A percentile compares a stretch with the other conserved stretches of the same genome.
These are phyloP conservation scores for Colletotrichum theobromicola DNA, from an alignment of 2,329 filamentous ascomycete genomes.

Conservation along the genomic window DNA sequence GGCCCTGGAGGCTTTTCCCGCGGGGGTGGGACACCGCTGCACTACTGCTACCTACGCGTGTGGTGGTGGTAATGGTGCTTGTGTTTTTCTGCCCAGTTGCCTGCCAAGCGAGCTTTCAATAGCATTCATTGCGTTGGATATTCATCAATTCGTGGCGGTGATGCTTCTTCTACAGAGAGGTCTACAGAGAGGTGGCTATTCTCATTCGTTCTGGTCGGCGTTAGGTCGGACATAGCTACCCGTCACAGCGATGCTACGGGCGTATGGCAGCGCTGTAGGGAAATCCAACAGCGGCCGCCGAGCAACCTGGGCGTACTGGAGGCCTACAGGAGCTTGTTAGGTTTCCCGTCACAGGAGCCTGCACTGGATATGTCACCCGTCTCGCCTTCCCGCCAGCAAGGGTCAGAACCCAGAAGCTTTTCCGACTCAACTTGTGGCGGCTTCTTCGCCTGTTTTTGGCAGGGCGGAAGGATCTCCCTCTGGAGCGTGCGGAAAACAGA, in stretches of 20 bases:
- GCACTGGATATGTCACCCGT: background rate
- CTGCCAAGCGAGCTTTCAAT: background rate
- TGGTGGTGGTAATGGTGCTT: background rate
- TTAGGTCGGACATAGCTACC: background rate
- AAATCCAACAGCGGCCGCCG: background rate
- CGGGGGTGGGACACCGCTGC: background rate
- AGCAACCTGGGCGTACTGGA: background rate
- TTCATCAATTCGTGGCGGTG: background rate
- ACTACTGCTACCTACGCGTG: background rate
- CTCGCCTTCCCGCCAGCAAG: background rate
- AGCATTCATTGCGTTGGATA: background rate
- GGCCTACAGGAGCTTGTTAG: background rate
- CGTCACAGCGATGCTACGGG: background rate
- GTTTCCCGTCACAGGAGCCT: background rate
- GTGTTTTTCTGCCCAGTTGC: background rate
- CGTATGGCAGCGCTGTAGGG: background rate
- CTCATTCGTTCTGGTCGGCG: background rate
- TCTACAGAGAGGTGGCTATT: background rate
- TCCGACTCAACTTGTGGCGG: background rate
- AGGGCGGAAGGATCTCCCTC: background rate
- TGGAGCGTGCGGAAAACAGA: background rate
- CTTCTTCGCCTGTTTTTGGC: background rate
- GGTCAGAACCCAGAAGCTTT: background rate
- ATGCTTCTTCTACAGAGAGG: background rate
- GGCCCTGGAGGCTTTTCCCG: background rate